Percentiles rank a stretch among this genome's conserved stretches.
Conservation (phyloP, 2,329 filamentous ascomycete species). For the Colletotrichum sp. region DNA sequence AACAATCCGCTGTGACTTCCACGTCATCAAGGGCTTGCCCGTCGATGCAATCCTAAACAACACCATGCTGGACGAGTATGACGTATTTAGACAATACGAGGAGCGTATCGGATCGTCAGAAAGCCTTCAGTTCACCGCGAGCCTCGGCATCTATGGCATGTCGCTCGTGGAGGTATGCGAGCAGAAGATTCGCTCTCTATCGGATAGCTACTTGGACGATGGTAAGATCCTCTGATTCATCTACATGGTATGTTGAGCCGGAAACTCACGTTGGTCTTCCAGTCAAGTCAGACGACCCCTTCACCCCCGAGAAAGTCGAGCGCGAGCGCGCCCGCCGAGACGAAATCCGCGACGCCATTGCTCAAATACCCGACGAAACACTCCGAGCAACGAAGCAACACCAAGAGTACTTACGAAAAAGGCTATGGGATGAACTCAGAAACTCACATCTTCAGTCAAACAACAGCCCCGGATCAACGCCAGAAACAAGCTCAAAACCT, state of each 20-base stretch:
- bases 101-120: neutral
- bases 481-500: too few species aligned
- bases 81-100: fast-evolving
- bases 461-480: too few species aligned
- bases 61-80: fast-evolving
- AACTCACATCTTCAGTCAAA: neutral
- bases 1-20: fast-evolving
- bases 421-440: neutral
- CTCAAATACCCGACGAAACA: neutral
- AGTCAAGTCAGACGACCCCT: neutral
- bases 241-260: too few species aligned
- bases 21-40: neutral
- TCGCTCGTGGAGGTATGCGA: neutral
- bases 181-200: neutral
- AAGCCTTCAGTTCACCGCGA: fast-evolving
- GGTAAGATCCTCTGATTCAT: neutral
- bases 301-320: neutral
- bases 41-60: neutral
- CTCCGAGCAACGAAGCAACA: neutral
- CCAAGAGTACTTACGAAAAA: neutral
- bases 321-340: neutral
- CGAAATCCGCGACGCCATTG: neutral
- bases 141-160: neutral
- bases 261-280: neutral
- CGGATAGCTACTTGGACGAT: neutral